Evolutionary conservation across 31 red algal species (phyloP), one percentile per base, ranked within the genome.

Genomic region (Odonthalia washingtoniensis): DNA sequence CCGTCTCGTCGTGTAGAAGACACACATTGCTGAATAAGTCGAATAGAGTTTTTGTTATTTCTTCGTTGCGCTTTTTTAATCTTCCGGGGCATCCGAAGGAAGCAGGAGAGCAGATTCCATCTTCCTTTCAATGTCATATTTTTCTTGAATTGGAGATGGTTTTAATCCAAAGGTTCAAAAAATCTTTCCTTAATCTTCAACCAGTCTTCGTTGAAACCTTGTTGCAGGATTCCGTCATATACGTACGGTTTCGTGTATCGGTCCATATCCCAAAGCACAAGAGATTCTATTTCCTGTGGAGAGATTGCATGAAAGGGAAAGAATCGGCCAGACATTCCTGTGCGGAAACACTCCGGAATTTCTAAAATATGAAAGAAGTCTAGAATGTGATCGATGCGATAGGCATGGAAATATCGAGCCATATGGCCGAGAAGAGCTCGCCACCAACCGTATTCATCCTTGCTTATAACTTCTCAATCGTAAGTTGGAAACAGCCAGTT

Each of bases 401-500:
- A 98, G 18, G 96, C 96, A 36, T 95, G 93, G 77, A 98, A 98
- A 67, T 93, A 95, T 31, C 90, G 90, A 61, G 81, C 67, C 93
- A 98, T 95, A 45, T 92, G 84, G 0, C 72, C 49, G 52, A 98
- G 83, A 74, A 93, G 92, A 52, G 63, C 35, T 46, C 96, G 93
- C 96, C 96, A 98, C 96, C 96, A 98, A 5, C 70, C 86, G 75
- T 95, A 98, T 62, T 93, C 85, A 80, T 98, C 93, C 66, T 82
- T 53, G n/a, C 90, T 88, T 93, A 98, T 98, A 3, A 46, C 81
- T 0, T 95, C 94, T 93, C 96, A 98, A 63, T 98, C 77, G 82
- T 98, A 95, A n/a, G 96, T 95, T 5, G 96, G 96, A 45, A 98
- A 98, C 14, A 68, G 63, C 93, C 93, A 98, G 82, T 98, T 98